Base-by-base conservation (phyloP, 306 rosid species). In the Corylus avellana region DNA sequence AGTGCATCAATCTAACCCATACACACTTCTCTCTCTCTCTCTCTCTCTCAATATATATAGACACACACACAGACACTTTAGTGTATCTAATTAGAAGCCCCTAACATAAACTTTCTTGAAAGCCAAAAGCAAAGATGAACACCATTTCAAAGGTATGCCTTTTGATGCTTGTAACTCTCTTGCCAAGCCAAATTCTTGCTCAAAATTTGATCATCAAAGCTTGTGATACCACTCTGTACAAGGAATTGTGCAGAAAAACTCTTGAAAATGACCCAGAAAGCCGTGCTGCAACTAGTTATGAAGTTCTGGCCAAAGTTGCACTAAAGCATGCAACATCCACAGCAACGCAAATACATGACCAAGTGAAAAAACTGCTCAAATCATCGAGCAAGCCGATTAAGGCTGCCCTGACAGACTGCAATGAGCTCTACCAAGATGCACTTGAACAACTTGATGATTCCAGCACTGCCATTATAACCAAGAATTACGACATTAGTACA, bases 381-480 rank as follows among this genome's bases (percentile, higher is more conserved):
- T 32, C 35, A 1, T 2, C 35, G 3, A 32, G 2, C 35, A 32
- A 32, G 2, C 35, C 35, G 3, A 32, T 32, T 32, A 32, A 32
- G 35, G 35, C 2, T 32, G 7, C 78, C 16, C 32, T 64, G 12
- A 39, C 5, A 4, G 83, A 80, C n/a, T 80, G 83, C 59, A 6
- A 32, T 7, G 74, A 74, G 57, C 64, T 64, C 27, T 80, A 50
- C 29, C 46, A 25, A 3, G 32, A 32, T 8, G 78, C 78, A 11
- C 22, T 20, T 57, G 56, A 66, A 62, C 74, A 74, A 27, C 32
- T 80, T 16, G 3, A 44, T 4, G 56, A 53, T 4, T 51, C 77
- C 14, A 4, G 8, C 25, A 1, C 11, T 17, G 83, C 78, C 29
- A 2, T 80, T 1, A 64, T 10, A 16, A 1, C 55, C 0, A 73